Evolutionary conservation across 495 filamentous ascomycete genomes (phyloP), one percentile per base, ranked within the genome.

Genomic region (Neurospora sp.): DNA sequence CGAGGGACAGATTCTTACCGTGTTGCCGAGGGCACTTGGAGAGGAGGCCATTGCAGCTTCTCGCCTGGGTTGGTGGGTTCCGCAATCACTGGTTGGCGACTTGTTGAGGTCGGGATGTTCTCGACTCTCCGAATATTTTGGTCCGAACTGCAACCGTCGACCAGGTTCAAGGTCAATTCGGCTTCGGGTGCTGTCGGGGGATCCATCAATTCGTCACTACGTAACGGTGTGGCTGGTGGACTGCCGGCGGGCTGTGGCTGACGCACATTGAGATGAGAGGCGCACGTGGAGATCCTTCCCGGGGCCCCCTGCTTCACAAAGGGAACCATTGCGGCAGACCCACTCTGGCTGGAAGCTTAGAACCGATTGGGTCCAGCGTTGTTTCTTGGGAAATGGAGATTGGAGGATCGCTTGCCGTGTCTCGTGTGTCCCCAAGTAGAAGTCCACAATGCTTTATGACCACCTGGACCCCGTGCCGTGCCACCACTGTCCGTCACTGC

Each of bases 1-100:
- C 72, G 16, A 54, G 20, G 48, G 16, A 7, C 42, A 44, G 37
- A 3, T 27, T 23, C 77, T 76, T 76, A 79, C 77, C 70, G 72
- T 72, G 72, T 73, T 74, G 73, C 70, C 73, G 73, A 59, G 73
- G 6, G 73, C 54, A 69, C 71, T 69, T 44, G 72, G 44, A 69
- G 75, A 72, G 39, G 39, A 70, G 71, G 77, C 71, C 77, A 78
- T 78, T 71, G 72, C 38, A 72, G 70, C 38, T 73, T 46, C 54
- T 62, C 54, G 54, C 54, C 23, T 62, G 54, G 23, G 54, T 62
- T 27, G 48, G 23, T 31, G 48, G 23, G 48, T 16, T 27, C 48
- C 48, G 46, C 48, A 12, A 59, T 59, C 48, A 31, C 48, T 3
- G 12, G 54, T 62, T 62, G 54, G 54, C 20, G 12, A 62, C 54